A percentile compares a stretch with the other conserved stretches of the same genome.
Conservation (phyloP, 1,139 yeast genomes). For the Chernovozyma sophiae-reginae region DNA sequence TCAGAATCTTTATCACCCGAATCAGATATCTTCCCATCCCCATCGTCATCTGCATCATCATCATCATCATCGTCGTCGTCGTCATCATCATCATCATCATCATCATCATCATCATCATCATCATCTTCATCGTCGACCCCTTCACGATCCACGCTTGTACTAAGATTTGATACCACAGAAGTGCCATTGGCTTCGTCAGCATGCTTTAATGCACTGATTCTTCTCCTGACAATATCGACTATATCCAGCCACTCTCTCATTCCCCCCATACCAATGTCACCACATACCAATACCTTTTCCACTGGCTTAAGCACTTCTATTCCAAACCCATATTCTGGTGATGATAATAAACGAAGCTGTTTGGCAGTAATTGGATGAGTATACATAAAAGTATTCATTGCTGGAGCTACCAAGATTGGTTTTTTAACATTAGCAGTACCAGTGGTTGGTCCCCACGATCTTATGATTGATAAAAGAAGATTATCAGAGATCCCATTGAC, state of each 20-base stretch:
- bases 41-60: constrained; percentile 26
- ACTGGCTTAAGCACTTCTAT: constrained; percentile 86
- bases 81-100: constrained; percentile 33
- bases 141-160: constrained; percentile 16
- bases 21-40: constrained; percentile 20
- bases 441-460: constrained; percentile 81
- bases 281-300: constrained; percentile 89
- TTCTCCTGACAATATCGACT: constrained; percentile 70
- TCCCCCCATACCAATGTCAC: constrained; percentile 97
- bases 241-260: constrained; percentile 97
- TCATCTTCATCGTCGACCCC: constrained; percentile 31
- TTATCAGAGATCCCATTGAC: constrained; percentile 92
- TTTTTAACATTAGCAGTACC: constrained; percentile 33
- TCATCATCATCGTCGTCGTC: constrained; percentile 30
- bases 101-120: constrained; percentile 36
- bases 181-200: constrained; percentile 18
- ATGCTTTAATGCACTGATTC: constrained; percentile 34
- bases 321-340: constrained; percentile 41
- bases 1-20: constrained; percentile 20
- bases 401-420: constrained; percentile 90
- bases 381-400: constrained; percentile 96
- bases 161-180: constrained; percentile 8
- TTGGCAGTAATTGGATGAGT: constrained; percentile 89
- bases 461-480: constrained; percentile 71
- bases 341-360: constrained; percentile 58